Base-by-base conservation (phyloP, 331 rosid species). In the Prunus yedoensis region DNA sequence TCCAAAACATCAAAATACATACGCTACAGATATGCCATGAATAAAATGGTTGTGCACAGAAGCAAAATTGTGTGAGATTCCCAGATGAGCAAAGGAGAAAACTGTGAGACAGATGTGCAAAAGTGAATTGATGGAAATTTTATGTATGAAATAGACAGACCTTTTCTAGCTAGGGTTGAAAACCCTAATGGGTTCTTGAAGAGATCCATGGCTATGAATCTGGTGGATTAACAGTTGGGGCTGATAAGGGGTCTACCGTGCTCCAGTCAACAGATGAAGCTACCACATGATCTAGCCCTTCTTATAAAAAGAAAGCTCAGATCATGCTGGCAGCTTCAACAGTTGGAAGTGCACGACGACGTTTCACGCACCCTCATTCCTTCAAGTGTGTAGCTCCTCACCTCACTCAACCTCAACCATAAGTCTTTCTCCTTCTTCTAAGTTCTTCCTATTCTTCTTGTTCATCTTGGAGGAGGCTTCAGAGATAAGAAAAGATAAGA, bases 241-340 rank as follows among this genome's bases (percentile, higher is more conserved):
- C 17, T 17, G 45, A 25, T 4, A 43, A 72, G 57, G 77, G 38
- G 62, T 83, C 68, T 38, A 62, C 59, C 51, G 80, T 89, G 91
- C 91, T 84, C 78, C 87, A 84, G 12, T 70, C 54, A 85, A 84
- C 85, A 83, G 91, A 79, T 89, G 94, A 89, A 89, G 78, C 82
- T 71, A 78, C 88, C 89, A 78, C 74, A 89, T 89, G 94, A 89
- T 89, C 94, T 85, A 63, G 67, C 82, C 85, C 77, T 65, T 46
- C 84, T 53, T 32, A 52, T 8, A 14, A 7, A 14, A 65, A 79
- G 82, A 67, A 80, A 85, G 79, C 53, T 71, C 62, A 91, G 97
- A 91, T 91, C 97, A 91, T 89, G 97, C 96, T 91, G 97, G 97
- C 97, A 91, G 97, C 97, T 91, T 91, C 93, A 91, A 71, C 97